Base-by-base conservation (phyloP, 2,329 filamentous ascomycete genomes). In the Phoma sp. region DNA sequence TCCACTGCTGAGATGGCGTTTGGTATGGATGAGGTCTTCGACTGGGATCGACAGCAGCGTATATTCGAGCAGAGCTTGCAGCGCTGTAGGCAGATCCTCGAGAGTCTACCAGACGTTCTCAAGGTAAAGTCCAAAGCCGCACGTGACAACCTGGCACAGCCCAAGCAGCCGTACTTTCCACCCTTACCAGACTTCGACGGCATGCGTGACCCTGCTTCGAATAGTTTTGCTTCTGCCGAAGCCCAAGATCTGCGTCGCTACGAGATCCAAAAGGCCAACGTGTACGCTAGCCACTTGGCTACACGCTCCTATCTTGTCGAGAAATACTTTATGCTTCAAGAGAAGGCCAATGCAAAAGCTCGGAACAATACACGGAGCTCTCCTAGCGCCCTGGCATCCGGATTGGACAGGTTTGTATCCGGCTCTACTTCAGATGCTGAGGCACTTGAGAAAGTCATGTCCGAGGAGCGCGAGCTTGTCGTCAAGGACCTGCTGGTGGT, bases 241-340 rank as follows among this genome's bases (percentile, higher is more conserved):
- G 58, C 66, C 12, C 67, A 71, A 1, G 77, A 79, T 55, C 69
- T 77, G 35, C 75, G 78, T 6, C 74, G 77, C 33, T 92, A 88
- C 62, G 92, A 96, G 75, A 95, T 96, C 27, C 92, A 96, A 72
- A 96, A 96, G 72, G 90, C 91, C 6, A 96, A 96, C 72, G 90
- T 96, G 35, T 92, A 94, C 69, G 86, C 88, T 2, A 94, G 89
- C 6, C 89, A 92, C 67, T 80, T 96, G 9, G 87, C 88, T 2
- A 96, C 91, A 0, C 84, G 92, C 22, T 94, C 90, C 0, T 93
- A 92, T 71, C 86, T 94, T 52, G 91, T 96, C 0, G 91, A 96
- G 72, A 88, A 92, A 61, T 96, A 94, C 76, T 91, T 91, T 74
- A 87, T 87, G 64, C 81, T 95, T 1, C 85, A 87, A 33, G 89